A percentile compares a stretch with the other conserved stretches of the same genome.
Evolutionary conservation across 208 protist genomes (phyloP).

Genomic region (Leishmania amazonensis): DNA sequence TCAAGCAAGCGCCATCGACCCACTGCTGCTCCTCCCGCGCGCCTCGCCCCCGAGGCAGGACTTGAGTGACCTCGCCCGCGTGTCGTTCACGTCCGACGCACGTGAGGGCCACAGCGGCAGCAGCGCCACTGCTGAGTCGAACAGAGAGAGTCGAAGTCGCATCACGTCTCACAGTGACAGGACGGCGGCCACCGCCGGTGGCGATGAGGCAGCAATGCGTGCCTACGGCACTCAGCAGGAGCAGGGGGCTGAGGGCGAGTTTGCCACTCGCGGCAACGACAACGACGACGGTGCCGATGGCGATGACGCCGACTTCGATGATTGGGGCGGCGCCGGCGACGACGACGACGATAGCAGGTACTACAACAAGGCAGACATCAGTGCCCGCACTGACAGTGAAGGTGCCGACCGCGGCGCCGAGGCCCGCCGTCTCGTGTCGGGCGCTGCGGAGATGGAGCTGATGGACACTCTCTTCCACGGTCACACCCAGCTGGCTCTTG

Average conservation of each 20-base stretch:
- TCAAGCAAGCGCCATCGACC: slow-evolving; percentile 32
- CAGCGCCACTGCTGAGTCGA: background rate
- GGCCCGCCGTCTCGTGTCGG: slow-evolving; percentile 66
- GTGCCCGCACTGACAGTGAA: slow-evolving; percentile 13
- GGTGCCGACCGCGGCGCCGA: slow-evolving; percentile 31
- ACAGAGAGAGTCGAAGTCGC: background rate
- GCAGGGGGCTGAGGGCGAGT: slow-evolving; percentile 9
- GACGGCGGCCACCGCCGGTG: background rate
- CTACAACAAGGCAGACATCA: slow-evolving; percentile 3
- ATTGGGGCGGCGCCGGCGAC: background rate
- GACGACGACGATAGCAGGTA: slow-evolving; percentile 1
- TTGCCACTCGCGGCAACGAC: slow-evolving; percentile 1
- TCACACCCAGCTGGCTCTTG: slow-evolving; percentile 65
- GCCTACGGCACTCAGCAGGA: slow-evolving; percentile 20
- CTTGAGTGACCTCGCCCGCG: background rate
- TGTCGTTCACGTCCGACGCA: background rate
- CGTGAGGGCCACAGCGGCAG: slow-evolving; percentile 1
- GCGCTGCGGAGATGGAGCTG: slow-evolving; percentile 60
- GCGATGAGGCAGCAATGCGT: background rate
- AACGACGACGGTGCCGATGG: slow-evolving; percentile 31
- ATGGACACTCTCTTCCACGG: slow-evolving; percentile 57
- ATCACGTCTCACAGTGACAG: slow-evolving; percentile 4
- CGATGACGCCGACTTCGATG: slow-evolving; percentile 8
- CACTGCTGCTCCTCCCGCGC: slow-evolving; percentile 53
- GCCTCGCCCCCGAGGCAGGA: slow-evolving; percentile 11